Evolutionary conservation across 441 rosid species (phyloP), one percentile per base, ranked within the genome.

Genomic region (Gossypium davidsonii): DNA sequence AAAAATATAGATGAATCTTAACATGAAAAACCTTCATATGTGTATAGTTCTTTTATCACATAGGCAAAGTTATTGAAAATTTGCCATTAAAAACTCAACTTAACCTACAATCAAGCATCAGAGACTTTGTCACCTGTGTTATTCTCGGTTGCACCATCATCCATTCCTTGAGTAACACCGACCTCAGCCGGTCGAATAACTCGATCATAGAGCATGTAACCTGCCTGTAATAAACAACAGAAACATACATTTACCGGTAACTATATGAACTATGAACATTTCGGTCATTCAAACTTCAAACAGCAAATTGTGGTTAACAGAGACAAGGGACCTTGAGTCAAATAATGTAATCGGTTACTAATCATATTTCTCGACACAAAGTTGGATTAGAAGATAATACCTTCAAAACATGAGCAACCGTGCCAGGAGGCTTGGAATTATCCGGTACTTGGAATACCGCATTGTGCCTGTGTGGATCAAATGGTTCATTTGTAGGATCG

Each of bases 101-200:
- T 0, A n/a, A 52, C 2, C 34, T 12, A 4, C 31, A 73, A 62
- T 83, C 81, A 83, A 67, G 83, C 81, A 71, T 67, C 79, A 65
- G 87, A 74, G 55, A 73, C 79, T 83, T 80, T 73, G 74, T 73
- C 78, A 3, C 52, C 10, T 12, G 78, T 51, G 70, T n/a, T 48
- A 14, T 67, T 79, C 65, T 79, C 68, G 14, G 81, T 79, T 56
- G 79, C 74, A 34, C 81, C 80, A 17, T 74, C 69, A 74, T 85
- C 90, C 71, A 73, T 83, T 0, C 76, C 86, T 59, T 77, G 83
- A 64, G 91, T 91, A 14, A 91, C 98, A 57, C 98, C 98, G 26
- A 94, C 98, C 74, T 94, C 96, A 11, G 97, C 98, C 15, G 97
- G 97, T 52, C 97, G 88, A 75, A 94, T 85, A 46, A 92, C 93